phyloP scores from a whole-genome alignment of 805 yeast species.

The Scheffersomyces coipomensis region DNA sequence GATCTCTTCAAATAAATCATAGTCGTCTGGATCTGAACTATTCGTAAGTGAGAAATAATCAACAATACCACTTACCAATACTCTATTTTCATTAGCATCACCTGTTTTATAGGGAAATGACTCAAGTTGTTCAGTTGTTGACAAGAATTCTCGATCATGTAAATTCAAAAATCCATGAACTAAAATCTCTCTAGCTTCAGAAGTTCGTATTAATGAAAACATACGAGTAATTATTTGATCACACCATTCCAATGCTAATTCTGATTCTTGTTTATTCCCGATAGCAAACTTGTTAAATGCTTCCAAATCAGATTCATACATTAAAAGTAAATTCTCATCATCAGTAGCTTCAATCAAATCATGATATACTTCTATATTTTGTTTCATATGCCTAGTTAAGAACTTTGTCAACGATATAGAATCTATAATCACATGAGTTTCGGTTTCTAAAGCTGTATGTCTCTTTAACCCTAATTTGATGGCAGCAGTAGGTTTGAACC shows the following conservation, averaged over 20 bases:
- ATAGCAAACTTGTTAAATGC: constrained; percentile 9
- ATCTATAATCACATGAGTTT: constrained; percentile 40
- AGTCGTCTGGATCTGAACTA: constrained; percentile 9
- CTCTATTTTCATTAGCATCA: constrained; percentile 18
- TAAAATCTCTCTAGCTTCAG: constrained; percentile 61
- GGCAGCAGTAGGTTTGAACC: constrained; percentile 27
- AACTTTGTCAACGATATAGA: constrained; percentile 5
- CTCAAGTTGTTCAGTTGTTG: background rate
- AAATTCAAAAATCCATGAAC: constrained; percentile 52
- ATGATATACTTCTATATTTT: background rate
- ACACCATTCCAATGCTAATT: constrained; percentile 34
- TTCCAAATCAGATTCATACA: background rate
- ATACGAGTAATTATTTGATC: constrained; percentile 41
- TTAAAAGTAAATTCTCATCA: background rate
- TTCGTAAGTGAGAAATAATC: constrained; percentile 43
- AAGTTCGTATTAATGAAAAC: constrained; percentile 38
- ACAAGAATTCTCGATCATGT: constrained; percentile 12
- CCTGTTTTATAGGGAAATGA: too few relatives aligned
- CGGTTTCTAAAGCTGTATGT: constrained; percentile 49
- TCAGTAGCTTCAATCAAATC: constrained; percentile 3
- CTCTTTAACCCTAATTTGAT: constrained; percentile 46
- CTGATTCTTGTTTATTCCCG: constrained; percentile 11
- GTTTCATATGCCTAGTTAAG: constrained; percentile 4
- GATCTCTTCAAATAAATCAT: constrained; percentile 22
- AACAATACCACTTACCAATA: constrained; percentile 62